Evolutionary conservation across 2,329 filamentous ascomycete genomes (phyloP), one percentile per base, ranked within the genome.

Genomic region (Trichoderma sp.): DNA sequence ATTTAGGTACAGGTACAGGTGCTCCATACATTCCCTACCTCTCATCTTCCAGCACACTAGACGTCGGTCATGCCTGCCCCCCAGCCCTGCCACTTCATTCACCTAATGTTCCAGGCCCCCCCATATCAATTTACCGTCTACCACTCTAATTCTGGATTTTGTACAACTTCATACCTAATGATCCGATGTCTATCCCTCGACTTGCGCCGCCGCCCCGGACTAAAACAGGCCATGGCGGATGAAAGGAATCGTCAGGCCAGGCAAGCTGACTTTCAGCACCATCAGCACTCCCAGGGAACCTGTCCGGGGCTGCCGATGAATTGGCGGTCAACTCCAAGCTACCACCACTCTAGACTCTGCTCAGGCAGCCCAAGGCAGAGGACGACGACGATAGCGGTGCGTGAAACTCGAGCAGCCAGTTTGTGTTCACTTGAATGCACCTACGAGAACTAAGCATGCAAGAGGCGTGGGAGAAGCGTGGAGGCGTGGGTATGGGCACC

Each of bases 251-350:
- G 16, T 24, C 50, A 29, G 38, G 33, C 45, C 59, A 72, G 67
- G 74, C 38, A 65, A 75, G 50, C 64, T 68, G 45, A 53, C 66
- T 24, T 71, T 45, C 41, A 71, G 33, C 66, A 65, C 59, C 29
- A 65, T 65, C 66, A 71, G 33, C 66, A 65, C 66, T 31, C 24
- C 66, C 66, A 71, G 56, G 74, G 74, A 45, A 59, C 29, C 35
- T 56, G 66, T 63, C 74, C 69, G 65, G 45, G 68, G 64, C 31
- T 64, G 74, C 77, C 81, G 82, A 84, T 84, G 84, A 87, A 88
- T 85, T 88, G 86, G 86, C 86, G 86, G 86, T 88, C 86, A 88
- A 80, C 75, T 76, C 33, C 59, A 53, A 21, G 67, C 67, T 38
- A 27, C 56, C 12, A 12, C n/a, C 21, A 31, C 27, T 50, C 35